Percentiles rank a stretch among this genome's conserved stretches.
phyloP scores from a whole-genome alignment of 2,329 filamentous ascomycete species.

The Pseudocercospora macadamiae region DNA sequence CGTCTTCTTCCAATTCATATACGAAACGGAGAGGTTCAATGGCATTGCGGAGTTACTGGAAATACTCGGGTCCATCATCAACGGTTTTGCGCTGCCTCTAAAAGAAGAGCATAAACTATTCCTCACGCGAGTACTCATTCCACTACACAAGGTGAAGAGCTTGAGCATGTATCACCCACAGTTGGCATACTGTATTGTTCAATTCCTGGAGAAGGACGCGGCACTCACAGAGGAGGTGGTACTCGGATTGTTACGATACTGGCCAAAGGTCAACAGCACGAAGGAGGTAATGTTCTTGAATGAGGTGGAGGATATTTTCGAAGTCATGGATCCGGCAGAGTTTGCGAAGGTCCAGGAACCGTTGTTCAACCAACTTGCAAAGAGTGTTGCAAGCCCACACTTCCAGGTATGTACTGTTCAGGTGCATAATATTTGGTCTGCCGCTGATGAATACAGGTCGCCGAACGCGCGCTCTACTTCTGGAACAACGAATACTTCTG shows the following conservation, averaged over 20 bases:
- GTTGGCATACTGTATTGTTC: constrained; percentile 96
- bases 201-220: constrained; percentile 97
- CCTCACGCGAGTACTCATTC: constrained; percentile 87
- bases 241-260: constrained; percentile 89
- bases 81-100: constrained; percentile 91
- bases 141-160: constrained; percentile 97
- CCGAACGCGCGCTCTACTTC: constrained; percentile 95
- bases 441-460: constrained; percentile 60
- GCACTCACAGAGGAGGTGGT: constrained; percentile 97
- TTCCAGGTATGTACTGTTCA: constrained; percentile 68
- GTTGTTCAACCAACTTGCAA: constrained; percentile 94
- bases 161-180: constrained; percentile 99
- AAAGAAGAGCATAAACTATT: constrained; percentile 99
- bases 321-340: constrained; percentile 98
- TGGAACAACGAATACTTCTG: constrained; percentile 99
- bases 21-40: constrained; percentile 98
- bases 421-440: neutral
- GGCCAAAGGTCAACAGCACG: constrained; percentile 99
- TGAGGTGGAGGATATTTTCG: constrained; percentile 98
- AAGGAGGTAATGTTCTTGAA: constrained; percentile 99
- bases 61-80: constrained; percentile 98
- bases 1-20: constrained; percentile 99
- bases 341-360: constrained; percentile 99
- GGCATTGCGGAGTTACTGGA: constrained; percentile 95
- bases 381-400: constrained; percentile 96